A percentile compares a stretch with the other conserved stretches of the same genome.
These are phyloP conservation scores for Rhizopogon vesiculosus DNA, from an alignment of 768 basidiomycete species.

Conservation along the genomic window DNA sequence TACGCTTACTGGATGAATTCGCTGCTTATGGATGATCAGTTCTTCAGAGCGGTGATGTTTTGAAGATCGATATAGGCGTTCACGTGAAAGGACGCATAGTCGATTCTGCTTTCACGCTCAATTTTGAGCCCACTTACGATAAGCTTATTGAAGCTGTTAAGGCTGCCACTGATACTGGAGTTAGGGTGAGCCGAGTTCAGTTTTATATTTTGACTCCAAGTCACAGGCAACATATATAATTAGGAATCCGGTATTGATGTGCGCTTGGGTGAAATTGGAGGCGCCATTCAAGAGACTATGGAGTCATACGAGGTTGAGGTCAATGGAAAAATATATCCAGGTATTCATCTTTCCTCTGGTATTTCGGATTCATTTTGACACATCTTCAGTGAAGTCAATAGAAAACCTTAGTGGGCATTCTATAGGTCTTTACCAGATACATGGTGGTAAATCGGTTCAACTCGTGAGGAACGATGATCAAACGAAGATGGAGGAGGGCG, in stretches of 20 bases:
- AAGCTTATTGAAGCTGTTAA: constrained; percentile 86
- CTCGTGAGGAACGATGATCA: constrained; percentile 87
- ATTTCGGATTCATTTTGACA: background rate
- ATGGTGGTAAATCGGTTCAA: constrained; percentile 89
- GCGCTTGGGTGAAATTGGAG: constrained; percentile 88
- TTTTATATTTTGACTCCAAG: background rate
- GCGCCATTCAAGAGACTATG: constrained; percentile 96
- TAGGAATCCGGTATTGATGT: constrained; percentile 97
- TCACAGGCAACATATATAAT: background rate
- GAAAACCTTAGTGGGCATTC: constrained; percentile 93
- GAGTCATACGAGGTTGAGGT: constrained; percentile 97
- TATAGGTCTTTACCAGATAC: constrained; percentile 86
- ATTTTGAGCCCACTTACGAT: constrained; percentile 86
- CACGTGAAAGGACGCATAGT: constrained; percentile 94
- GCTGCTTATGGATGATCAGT: constrained; percentile 42
- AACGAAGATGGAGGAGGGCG: constrained; percentile 98
- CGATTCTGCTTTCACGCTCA: constrained; percentile 95
- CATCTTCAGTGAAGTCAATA: constrained; percentile 78
- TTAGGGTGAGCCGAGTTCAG: constrained; percentile 49
- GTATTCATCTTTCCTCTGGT: constrained; percentile 31
- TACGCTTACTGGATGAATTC: background rate
- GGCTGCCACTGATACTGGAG: constrained; percentile 91
- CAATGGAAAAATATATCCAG: constrained; percentile 76
- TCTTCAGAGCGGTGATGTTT: constrained; percentile 75
- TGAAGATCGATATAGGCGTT: constrained; percentile 97